A percentile compares a stretch with the other conserved stretches of the same genome.
These are phyloP conservation scores for Rhododendron molle DNA, from an alignment of 148 eudicot genomes.

Conservation along the genomic window DNA sequence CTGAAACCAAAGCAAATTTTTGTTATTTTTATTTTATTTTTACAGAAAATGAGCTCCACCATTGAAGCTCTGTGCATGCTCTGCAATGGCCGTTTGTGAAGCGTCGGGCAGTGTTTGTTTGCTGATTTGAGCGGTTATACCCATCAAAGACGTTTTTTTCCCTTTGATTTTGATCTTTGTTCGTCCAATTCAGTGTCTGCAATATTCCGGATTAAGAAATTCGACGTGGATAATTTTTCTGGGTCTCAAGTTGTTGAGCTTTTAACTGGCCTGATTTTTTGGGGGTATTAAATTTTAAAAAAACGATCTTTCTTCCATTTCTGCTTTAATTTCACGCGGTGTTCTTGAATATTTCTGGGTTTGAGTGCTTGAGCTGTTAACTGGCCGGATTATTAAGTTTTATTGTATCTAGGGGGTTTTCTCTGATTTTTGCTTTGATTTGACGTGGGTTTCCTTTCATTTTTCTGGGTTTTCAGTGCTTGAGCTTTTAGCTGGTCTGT, in stretches of 20 bases:
- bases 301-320: background rate
- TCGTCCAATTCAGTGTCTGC: background rate
- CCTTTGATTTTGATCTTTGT: conserved; percentile 24
- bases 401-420: background rate
- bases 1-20: conserved; percentile 29
- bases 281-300: background rate
- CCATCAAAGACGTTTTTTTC: background rate
- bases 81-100: conserved; percentile 28
- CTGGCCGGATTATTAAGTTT: background rate
- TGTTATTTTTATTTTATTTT: conserved; percentile 14
- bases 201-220: background rate
- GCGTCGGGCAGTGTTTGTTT: conserved; percentile 8
- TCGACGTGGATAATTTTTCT: conserved; percentile 6
- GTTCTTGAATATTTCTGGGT: background rate
- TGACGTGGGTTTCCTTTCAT: background rate
- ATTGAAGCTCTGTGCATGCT: conserved; percentile 23
- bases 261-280: background rate
- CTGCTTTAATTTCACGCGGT: background rate
- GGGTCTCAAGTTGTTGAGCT: conserved; percentile 7
- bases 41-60: conserved; percentile 13
- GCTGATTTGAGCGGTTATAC: background rate
- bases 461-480: conserved; percentile 9
- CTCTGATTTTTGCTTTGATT: background rate
- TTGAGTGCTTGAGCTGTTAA: background rate
- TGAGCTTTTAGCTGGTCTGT: background rate